phyloP scores from a whole-genome alignment of 768 basidiomycete genomes.

The Boletus reticuloceps region DNA sequence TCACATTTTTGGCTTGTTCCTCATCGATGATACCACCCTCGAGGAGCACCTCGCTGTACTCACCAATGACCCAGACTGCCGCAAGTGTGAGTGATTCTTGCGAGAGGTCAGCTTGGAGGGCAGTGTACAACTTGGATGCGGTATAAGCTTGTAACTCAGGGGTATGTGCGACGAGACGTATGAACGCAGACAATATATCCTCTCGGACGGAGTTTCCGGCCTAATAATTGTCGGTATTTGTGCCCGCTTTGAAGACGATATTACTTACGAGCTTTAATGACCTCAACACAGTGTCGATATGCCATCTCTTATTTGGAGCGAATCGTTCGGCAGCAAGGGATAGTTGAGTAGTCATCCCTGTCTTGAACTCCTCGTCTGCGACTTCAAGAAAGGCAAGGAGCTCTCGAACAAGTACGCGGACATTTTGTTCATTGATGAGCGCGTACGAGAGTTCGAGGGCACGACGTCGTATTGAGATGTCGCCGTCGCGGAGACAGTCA shows the following conservation, averaged over 20 bases:
- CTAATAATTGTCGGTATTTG: constrained; percentile 37
- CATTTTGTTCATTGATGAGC: constrained; percentile 92
- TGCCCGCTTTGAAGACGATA: not conserved
- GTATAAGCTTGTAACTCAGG: constrained; percentile 97
- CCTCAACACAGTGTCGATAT: constrained; percentile 95
- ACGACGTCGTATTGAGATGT: constrained; percentile 95
- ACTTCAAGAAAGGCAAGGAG: constrained; percentile 95
- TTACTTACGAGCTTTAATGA: constrained; percentile 81
- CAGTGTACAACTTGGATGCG: constrained; percentile 83
- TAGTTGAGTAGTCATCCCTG: constrained; percentile 97
- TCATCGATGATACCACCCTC: constrained; percentile 82
- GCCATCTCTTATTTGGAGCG: constrained; percentile 98
- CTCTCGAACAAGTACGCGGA: constrained; percentile 88
- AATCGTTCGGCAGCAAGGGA: constrained; percentile 93
- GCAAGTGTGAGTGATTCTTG: constrained; percentile 94
- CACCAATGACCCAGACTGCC: constrained; percentile 94
- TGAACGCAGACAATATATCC: constrained; percentile 92
- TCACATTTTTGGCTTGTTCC: constrained; percentile 67
- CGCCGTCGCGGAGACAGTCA: constrained; percentile 98
- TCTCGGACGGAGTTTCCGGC: constrained; percentile 98
- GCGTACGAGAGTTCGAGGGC: constrained; percentile 97
- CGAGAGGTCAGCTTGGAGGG: constrained; percentile 87
- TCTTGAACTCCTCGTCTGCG: constrained; percentile 98
- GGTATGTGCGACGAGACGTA: constrained; percentile 94
- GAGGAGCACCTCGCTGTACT: constrained; percentile 89